Base-by-base conservation (phyloP, 1,284 basidiomycete genomes). In the Marasmius tenuissimus region DNA sequence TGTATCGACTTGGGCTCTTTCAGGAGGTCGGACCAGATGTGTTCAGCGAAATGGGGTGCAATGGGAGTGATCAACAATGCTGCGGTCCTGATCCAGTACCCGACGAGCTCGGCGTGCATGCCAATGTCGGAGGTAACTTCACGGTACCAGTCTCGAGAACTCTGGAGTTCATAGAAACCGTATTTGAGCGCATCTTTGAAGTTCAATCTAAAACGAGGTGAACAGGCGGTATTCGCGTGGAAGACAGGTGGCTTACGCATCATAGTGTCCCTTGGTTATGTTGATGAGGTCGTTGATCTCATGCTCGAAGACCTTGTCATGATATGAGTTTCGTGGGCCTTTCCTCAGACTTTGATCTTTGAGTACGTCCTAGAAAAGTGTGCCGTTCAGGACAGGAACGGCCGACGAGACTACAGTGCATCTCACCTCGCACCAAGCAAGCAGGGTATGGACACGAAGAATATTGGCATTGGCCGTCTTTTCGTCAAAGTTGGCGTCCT, bases 401-500 rank as follows among this genome's bases (percentile, higher is more conserved):
- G 27, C 4, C 12, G 10, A 12, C 10, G 48, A 3, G 38, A 55
- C 42, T n/a, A 59, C 4, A 61, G 6, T 18, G 53, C 12, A 4
- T 69, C 86, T 62, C 63, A 94, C 94, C 77, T 96, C 89, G 70
- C 94, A 96, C 96, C 97, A 99, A 7, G 84, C 85, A 66, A 96
- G 83, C 67, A 98, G 81, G 0, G 97, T 99, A 77, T 97, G 92
- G 64, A 99, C 80, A 63, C 97, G 88, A 71, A 99, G 79, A 73
- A 99, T 99, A 68, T 96, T 96, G 20, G 97, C 96, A 73, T 99
- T 99, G 18, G 97, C 97, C 11, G 93, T 94, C 80, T 96, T 95
- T 83, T 99, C 97, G 75, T 99, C 97, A 70, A 99, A 99, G 81
- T 98, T 99, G 59, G 91, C 93, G 76, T 99, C 97, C 75, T 98